phyloP scores from a whole-genome alignment of 2,329 filamentous ascomycete species.

The Penicillium sp. region DNA sequence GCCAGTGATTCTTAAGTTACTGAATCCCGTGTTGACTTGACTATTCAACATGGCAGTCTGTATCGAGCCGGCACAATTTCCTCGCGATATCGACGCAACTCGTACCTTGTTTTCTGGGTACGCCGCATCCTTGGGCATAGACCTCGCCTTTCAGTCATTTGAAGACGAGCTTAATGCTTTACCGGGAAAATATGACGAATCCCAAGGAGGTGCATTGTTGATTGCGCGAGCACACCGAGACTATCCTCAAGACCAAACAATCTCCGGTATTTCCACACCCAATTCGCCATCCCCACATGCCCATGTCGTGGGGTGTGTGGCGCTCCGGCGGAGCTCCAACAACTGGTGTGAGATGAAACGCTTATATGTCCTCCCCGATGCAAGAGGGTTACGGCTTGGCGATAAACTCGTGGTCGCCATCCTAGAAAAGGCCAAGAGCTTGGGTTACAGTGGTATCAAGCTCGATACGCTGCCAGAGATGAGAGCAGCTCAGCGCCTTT shows the following conservation, averaged over 20 bases:
- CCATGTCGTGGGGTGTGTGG: slow-evolving; percentile 51
- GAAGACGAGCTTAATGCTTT: slow-evolving; percentile 52
- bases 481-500: slow-evolving; percentile 52
- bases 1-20: background rate
- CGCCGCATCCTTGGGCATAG: slow-evolving; percentile 50
- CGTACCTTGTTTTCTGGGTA: slow-evolving; percentile 47
- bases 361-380: slow-evolving; percentile 52
- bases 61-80: slow-evolving; percentile 42
- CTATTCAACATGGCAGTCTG: slow-evolving; percentile 15
- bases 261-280: background rate
- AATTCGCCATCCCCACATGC: background rate
- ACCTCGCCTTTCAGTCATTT: slow-evolving; percentile 61
- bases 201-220: slow-evolving; percentile 50
- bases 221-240: slow-evolving; percentile 40
- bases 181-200: slow-evolving; percentile 55
- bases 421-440: slow-evolving; percentile 45
- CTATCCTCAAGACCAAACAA: no score
- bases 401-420: slow-evolving; percentile 48
- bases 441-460: slow-evolving; percentile 55
- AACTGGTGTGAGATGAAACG: slow-evolving; percentile 58
- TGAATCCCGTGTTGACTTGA: background rate
- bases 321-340: slow-evolving; percentile 41
- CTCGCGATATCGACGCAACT: slow-evolving; percentile 46
- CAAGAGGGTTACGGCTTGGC: slow-evolving; percentile 53
- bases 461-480: slow-evolving; percentile 59